Evolutionary conservation across 2,329 filamentous ascomycete species (phyloP).

Genomic region (Gaeumannomyces tritici): DNA sequence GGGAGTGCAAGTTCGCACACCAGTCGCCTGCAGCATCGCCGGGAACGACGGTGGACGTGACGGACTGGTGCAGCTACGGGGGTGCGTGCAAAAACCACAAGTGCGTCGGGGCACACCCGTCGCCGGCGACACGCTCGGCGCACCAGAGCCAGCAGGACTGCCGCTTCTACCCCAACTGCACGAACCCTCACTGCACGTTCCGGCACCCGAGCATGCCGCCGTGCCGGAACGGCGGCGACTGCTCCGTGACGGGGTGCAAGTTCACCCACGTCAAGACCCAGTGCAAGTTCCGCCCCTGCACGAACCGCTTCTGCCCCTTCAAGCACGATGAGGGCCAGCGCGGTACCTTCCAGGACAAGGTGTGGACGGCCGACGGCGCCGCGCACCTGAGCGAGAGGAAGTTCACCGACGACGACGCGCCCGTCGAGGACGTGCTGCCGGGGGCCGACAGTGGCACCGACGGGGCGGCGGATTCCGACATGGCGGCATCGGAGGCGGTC

Average conservation of each 20-base stretch:
- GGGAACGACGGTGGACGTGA: constrained; percentile 66
- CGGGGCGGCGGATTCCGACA: constrained; percentile 23
- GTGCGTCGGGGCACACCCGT: constrained; percentile 85
- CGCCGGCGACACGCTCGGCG: constrained; percentile 68
- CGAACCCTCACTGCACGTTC: constrained; percentile 80
- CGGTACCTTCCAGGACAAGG: constrained; percentile 76
- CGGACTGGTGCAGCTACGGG: constrained; percentile 73
- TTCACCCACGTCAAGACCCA: constrained; percentile 79
- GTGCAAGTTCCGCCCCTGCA: constrained; percentile 87
- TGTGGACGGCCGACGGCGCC: constrained; percentile 63
- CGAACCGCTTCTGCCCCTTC: constrained; percentile 79
- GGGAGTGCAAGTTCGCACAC: constrained; percentile 86
- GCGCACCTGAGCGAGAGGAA: constrained; percentile 80
- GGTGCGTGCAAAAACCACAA: constrained; percentile 94
- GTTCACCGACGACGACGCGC: constrained; percentile 63
- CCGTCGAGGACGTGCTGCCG: constrained; percentile 66
- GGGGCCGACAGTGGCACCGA: background rate
- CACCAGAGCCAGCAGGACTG: constrained; percentile 81
- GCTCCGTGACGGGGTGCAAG: constrained; percentile 71
- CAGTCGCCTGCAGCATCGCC: constrained; percentile 85
- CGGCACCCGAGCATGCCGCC: constrained; percentile 78
- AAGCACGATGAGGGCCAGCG: constrained; percentile 88
- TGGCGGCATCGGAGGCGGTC: constrained; percentile 25
- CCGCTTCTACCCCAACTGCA: constrained; percentile 86
- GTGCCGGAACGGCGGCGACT: constrained; percentile 87